These are phyloP conservation scores for Arthroderma sp. DNA, from an alignment of 2,329 filamentous ascomycete species.

Conservation along the genomic window DNA sequence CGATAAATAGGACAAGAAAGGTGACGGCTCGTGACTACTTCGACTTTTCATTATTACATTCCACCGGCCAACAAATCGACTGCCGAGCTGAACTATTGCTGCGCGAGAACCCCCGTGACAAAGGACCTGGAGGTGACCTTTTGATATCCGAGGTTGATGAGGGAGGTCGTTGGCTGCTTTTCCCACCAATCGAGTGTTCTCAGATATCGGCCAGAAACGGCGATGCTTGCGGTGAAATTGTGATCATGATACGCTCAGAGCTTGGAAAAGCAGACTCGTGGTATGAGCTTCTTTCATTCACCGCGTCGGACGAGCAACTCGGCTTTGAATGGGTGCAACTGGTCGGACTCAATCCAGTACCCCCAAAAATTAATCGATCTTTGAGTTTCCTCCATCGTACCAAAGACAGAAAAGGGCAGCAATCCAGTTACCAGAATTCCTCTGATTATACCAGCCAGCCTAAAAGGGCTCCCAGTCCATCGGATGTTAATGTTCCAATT, in stretches of 20 bases:
- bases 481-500: conserved; percentile 48
- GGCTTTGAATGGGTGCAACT: conserved; percentile 79
- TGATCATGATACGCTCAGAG: conserved; percentile 73
- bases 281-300: conserved; percentile 72
- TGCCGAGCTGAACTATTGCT: conserved; percentile 80
- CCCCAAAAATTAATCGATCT: conserved; percentile 43
- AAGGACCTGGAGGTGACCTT: conserved; percentile 63
- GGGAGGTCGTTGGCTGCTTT: conserved; percentile 67
- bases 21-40: conserved; percentile 87
- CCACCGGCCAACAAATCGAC: conserved; percentile 76
- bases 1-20: conserved; percentile 62
- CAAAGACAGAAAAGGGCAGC: conserved; percentile 21
- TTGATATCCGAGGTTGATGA: conserved; percentile 82
- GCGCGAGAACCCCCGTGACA: conserved; percentile 61
- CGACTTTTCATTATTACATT: conserved; percentile 70
- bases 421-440: conserved; percentile 7
- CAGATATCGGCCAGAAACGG: conserved; percentile 70
- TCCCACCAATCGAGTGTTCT: conserved; percentile 67
- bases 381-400: conserved; percentile 38
- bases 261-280: conserved; percentile 52
- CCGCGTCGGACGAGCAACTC: conserved; percentile 61
- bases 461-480: conserved; percentile 31
- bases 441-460: conserved; percentile 24
- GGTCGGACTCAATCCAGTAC: conserved; percentile 53
- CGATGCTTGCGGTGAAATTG: conserved; percentile 56